Percentiles rank a stretch among this genome's conserved stretches.
These are phyloP conservation scores for Fusarium secorum DNA, from an alignment of 2,329 filamentous ascomycete species.

Conservation along the genomic window DNA sequence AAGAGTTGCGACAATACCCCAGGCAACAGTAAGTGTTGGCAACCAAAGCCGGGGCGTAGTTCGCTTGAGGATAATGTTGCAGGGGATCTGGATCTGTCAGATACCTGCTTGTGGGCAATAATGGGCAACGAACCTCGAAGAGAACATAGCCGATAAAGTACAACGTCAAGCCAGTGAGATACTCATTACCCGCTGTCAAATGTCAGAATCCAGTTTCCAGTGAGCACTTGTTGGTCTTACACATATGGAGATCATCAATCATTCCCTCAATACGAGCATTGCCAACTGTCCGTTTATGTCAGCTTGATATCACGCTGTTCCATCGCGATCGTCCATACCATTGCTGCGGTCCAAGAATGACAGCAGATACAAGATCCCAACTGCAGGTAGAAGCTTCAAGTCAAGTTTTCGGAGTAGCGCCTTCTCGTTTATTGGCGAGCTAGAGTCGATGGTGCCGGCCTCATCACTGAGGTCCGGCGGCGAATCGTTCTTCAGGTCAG, in stretches of 20 bases:
- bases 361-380: conserved; percentile 63
- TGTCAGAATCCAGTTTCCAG: neutral
- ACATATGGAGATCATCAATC: conserved; percentile 59
- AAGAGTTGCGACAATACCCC: conserved; percentile 63
- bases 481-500: conserved; percentile 2
- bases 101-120: accelerated
- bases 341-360: conserved; percentile 67
- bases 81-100: conserved; percentile 56
- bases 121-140: conserved; percentile 54
- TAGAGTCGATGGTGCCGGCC: conserved; percentile 7
- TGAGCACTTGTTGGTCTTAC: conserved; percentile 46
- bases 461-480: conserved; percentile 34
- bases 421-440: conserved; percentile 58
- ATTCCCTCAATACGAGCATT: conserved; percentile 67
- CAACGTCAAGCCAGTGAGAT: conserved; percentile 70
- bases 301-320: conserved; percentile 34
- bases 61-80: conserved; percentile 68
- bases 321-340: conserved; percentile 49
- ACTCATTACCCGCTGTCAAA: conserved; percentile 63
- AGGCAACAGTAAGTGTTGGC: conserved; percentile 63
- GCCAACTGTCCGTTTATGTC: conserved; percentile 54
- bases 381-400: conserved; percentile 58
- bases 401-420: conserved; percentile 66
- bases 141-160: conserved; percentile 71
- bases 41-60: conserved; percentile 66